These are phyloP conservation scores for Emiliania huxleyi DNA, from an alignment of 78 protist genomes.

Conservation along the genomic window DNA sequence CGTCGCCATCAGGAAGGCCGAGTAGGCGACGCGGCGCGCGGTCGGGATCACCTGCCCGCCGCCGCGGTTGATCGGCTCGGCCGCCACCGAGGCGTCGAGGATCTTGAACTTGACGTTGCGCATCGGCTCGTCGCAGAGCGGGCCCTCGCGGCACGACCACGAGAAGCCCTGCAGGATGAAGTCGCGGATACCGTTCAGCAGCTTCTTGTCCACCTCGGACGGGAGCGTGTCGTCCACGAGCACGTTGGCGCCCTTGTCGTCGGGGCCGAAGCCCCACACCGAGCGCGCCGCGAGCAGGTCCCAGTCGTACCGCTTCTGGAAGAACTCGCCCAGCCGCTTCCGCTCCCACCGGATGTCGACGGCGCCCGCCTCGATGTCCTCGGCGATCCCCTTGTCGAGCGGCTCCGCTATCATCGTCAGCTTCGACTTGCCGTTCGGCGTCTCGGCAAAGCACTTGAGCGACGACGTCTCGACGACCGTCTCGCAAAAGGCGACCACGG, in stretches of 20 bases:
- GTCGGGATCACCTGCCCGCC: slow-evolving; percentile 85
- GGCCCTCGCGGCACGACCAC: slow-evolving; percentile 97
- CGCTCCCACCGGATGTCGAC: background rate
- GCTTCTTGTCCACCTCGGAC: slow-evolving; percentile 73
- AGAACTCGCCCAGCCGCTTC: slow-evolving; percentile 54
- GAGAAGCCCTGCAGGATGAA: slow-evolving; percentile 87
- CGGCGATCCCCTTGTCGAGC: slow-evolving; percentile 88
- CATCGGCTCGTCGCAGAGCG: slow-evolving; percentile 79
- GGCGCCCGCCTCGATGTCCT: slow-evolving; percentile 78
- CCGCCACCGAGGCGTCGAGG: slow-evolving; percentile 81
- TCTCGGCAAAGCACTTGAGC: slow-evolving; percentile 88
- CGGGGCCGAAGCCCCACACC: slow-evolving; percentile 97
- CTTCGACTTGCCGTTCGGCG: slow-evolving; percentile 89
- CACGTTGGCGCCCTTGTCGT: slow-evolving; percentile 83
- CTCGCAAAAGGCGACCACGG: slow-evolving; percentile 89
- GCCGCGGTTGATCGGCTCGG: slow-evolving; percentile 49
- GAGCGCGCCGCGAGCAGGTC: slow-evolving; percentile 92
- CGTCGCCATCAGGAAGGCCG: slow-evolving; percentile 82
- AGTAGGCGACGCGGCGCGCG: slow-evolving; percentile 88
- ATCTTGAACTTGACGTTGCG: slow-evolving; percentile 59
- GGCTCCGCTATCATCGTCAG: slow-evolving; percentile 95
- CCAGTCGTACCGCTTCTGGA: slow-evolving; percentile 89
- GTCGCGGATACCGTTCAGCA: slow-evolving; percentile 54
- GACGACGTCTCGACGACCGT: slow-evolving; percentile 92
- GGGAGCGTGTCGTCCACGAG: slow-evolving; percentile 91